Evolutionary conservation across 345 rosid species (phyloP).

Genomic region (Eucalyptus fibrosa): DNA sequence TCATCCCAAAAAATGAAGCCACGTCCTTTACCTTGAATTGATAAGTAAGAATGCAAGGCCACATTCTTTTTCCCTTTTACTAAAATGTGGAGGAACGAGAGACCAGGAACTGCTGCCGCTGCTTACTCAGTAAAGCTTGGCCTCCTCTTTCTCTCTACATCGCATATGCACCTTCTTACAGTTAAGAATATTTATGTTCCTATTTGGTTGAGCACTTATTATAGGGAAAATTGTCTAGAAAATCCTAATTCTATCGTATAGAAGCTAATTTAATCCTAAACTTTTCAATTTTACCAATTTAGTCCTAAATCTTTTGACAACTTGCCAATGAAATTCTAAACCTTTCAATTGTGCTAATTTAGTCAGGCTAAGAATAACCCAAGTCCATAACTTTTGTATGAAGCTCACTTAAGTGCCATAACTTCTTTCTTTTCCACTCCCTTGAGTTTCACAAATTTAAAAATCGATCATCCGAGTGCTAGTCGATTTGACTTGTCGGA

Average conservation of each 20-base stretch:
- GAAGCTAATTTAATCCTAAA: accelerated
- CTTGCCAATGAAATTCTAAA: no score
- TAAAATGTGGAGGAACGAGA: neutral
- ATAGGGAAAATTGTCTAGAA: neutral
- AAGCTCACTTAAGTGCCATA: no score
- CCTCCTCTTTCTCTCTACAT: neutral
- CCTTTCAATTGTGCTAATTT: accelerated
- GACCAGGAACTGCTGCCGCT: accelerated
- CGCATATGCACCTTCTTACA: neutral
- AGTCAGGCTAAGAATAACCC: accelerated
- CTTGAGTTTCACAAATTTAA: accelerated
- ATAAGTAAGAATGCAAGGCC: neutral
- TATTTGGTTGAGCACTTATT: neutral
- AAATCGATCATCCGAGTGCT: accelerated
- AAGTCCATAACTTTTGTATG: no score
- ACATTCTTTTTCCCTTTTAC: neutral
- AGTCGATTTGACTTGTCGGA: accelerated
- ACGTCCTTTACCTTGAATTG: neutral
- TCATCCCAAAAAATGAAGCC: neutral
- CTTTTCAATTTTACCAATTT: accelerated
- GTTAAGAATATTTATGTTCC: neutral
- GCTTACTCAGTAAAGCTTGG: neutral
- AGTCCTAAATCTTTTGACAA: accelerated
- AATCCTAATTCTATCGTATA: accelerated
- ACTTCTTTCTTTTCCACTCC: no score